Conservation (phyloP, 2,329 filamentous ascomycete species). For the Aspergillus unguis region DNA sequence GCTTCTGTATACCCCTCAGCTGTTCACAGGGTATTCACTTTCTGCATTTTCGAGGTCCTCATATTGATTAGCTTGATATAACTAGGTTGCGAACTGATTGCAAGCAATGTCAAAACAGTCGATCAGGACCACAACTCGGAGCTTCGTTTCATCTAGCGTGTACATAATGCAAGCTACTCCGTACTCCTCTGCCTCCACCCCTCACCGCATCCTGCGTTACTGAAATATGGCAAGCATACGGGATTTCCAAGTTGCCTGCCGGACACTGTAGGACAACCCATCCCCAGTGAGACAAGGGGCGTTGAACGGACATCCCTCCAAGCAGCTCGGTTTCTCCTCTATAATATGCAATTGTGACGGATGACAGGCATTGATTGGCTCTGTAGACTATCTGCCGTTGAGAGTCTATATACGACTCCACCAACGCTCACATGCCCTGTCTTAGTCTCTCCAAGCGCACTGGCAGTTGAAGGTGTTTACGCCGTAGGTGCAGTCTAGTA, state of each 20-base stretch:
- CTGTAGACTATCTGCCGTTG: background rate
- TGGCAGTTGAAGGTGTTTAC: background rate
- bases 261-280: too few species aligned
- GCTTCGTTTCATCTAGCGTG: background rate
- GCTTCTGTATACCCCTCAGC: too few species aligned
- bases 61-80: too few species aligned
- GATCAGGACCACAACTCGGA: slow-evolving; percentile 18
- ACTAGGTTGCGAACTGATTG: too few species aligned
- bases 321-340: slow-evolving; percentile 2
- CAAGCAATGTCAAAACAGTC: background rate
- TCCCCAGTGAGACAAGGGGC: background rate
- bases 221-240: too few species aligned
- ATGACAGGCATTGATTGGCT: slow-evolving; percentile 6
- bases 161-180: background rate
- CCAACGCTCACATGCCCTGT: slow-evolving; percentile 13
- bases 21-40: too few species aligned
- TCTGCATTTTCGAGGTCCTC: too few species aligned
- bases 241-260: too few species aligned
- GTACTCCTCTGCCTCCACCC: background rate
- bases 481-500: slow-evolving; percentile 16
- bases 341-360: background rate
- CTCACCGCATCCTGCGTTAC: background rate
- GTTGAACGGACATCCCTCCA: background rate
- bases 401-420: background rate
- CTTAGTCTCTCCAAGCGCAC: too few species aligned